Percentiles rank a stretch among this genome's conserved stretches.
Evolutionary conservation across 495 filamentous ascomycete species (phyloP).

Genomic region (Talaromyces wortmannii): DNA sequence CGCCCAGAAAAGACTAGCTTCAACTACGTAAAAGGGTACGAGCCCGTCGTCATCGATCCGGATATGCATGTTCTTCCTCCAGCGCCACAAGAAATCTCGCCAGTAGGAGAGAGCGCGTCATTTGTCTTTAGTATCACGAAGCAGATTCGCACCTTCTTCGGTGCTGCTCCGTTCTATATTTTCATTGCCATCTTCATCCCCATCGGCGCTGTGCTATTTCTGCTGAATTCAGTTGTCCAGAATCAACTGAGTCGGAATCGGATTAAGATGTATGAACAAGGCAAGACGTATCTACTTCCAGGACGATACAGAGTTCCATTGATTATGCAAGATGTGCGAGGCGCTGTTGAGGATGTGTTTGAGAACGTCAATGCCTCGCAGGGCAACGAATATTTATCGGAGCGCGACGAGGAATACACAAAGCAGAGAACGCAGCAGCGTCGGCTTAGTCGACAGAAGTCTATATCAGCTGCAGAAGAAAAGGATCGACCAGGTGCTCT

Average conservation of each 20-base stretch:
- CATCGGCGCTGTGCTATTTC: slow-evolving; percentile 59
- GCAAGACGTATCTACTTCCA: slow-evolving; percentile 55
- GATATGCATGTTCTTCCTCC: slow-evolving; percentile 48
- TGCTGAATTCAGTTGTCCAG: slow-evolving; percentile 71
- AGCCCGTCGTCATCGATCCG: slow-evolving; percentile 68
- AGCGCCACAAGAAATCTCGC: slow-evolving; percentile 22
- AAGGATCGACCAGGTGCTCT: neutral
- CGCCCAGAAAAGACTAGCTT: slow-evolving; percentile 56
- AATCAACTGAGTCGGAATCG: slow-evolving; percentile 62
- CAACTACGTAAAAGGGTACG: slow-evolving; percentile 69
- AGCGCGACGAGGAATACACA: slow-evolving; percentile 13
- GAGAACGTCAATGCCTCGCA: slow-evolving; percentile 61
- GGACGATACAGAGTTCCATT: slow-evolving; percentile 69
- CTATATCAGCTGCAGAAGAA: neutral
- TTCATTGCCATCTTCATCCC: slow-evolving; percentile 61
- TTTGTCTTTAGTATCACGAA: neutral
- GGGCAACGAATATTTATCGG: slow-evolving; percentile 53
- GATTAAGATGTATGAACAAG: slow-evolving; percentile 68
- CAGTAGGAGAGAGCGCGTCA: neutral
- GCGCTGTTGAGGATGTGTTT: slow-evolving; percentile 65
- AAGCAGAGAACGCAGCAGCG: neutral
- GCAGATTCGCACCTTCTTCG: slow-evolving; percentile 21
- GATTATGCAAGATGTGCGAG: slow-evolving; percentile 63
- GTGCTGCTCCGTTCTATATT: slow-evolving; percentile 48
- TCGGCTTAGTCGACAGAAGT: neutral